Conservation (phyloP, 768 basidiomycete species). For the Termitomyces sp. region DNA sequence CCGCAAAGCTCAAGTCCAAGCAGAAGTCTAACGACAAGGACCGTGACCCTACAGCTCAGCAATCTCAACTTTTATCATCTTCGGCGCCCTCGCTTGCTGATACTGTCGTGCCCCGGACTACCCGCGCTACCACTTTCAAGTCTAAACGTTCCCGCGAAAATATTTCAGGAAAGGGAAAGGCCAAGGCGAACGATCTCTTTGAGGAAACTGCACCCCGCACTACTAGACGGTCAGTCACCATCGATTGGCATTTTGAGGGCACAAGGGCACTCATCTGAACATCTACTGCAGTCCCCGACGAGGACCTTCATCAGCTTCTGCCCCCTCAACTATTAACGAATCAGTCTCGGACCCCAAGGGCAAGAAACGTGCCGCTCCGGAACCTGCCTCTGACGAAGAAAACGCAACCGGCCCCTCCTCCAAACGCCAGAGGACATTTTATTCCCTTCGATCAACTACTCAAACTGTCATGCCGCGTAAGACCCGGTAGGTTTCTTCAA, state of each 20-base stretch:
- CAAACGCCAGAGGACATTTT: slow-evolving; percentile 59
- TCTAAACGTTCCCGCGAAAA: slow-evolving; percentile 52
- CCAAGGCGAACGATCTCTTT: slow-evolving; percentile 53
- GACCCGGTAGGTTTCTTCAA: slow-evolving; percentile 42
- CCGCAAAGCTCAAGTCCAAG: slow-evolving; percentile 68
- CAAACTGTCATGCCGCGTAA: slow-evolving; percentile 69
- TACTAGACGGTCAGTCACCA: slow-evolving; percentile 57
- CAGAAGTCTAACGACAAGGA: slow-evolving; percentile 54
- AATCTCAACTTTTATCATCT: slow-evolving; percentile 23
- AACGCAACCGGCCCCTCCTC: slow-evolving; percentile 45
- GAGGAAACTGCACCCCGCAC: slow-evolving; percentile 45
- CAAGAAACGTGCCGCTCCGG: slow-evolving; percentile 86
- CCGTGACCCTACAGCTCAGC: slow-evolving; percentile 35
- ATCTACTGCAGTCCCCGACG: slow-evolving; percentile 54
- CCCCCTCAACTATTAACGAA: slow-evolving; percentile 69
- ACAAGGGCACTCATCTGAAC: slow-evolving; percentile 23
- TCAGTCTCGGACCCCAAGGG: slow-evolving; percentile 73
- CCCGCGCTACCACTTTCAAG: slow-evolving; percentile 39
- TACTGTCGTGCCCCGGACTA: slow-evolving; percentile 32
- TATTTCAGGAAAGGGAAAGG: slow-evolving; percentile 53
- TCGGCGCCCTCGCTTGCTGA: slow-evolving; percentile 27
- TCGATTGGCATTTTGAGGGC: slow-evolving; percentile 18
- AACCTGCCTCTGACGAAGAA: slow-evolving; percentile 66
- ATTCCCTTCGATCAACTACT: slow-evolving; percentile 62
- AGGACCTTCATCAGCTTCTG: slow-evolving; percentile 35